Conservation (phyloP, 2,329 filamentous ascomycete species). For the Cyclaneusma minus region DNA sequence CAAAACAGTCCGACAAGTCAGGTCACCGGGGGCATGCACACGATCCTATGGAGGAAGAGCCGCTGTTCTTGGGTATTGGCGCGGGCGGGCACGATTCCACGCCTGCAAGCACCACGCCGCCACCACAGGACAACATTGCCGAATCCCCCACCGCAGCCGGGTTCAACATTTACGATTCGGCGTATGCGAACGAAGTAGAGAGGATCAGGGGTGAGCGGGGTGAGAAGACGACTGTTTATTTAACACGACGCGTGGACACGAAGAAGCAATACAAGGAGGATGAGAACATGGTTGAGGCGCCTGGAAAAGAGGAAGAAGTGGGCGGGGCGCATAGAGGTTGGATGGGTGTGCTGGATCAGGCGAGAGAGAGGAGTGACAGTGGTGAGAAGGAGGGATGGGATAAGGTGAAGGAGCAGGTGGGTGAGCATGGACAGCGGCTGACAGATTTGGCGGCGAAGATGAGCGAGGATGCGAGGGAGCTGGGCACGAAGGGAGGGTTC, state of each 20-base stretch:
- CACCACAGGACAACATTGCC: constrained; percentile 41
- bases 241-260: constrained; percentile 32
- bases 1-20: too few relatives aligned
- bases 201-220: constrained; percentile 42
- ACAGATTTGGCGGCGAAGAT: constrained; percentile 13
- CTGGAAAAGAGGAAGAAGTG: constrained; percentile 6
- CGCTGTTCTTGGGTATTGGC: constrained; percentile 63
- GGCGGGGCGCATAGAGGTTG: constrained; percentile 13
- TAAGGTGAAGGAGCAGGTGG: constrained; percentile 2
- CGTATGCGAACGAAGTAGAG: constrained; percentile 70
- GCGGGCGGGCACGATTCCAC: constrained; percentile 37
- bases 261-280: constrained; percentile 17
- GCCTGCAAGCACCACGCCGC: constrained; percentile 15
- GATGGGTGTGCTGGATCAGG: constrained; percentile 15
- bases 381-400: too few relatives aligned
- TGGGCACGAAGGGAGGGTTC: constrained; percentile 4
- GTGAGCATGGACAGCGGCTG: constrained; percentile 6
- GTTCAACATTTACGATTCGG: constrained; percentile 76
- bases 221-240: constrained; percentile 38
- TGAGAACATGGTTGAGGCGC: constrained; percentile 14
- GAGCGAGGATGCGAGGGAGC: constrained; percentile 11
- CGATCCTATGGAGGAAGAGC: constrained; percentile 43
- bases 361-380: constrained; percentile 13
- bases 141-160: constrained; percentile 77
- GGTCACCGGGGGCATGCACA: constrained; percentile 45